Base-by-base conservation (phyloP, 352 stramenopile species). In the Globisporangium mamillatum region DNA sequence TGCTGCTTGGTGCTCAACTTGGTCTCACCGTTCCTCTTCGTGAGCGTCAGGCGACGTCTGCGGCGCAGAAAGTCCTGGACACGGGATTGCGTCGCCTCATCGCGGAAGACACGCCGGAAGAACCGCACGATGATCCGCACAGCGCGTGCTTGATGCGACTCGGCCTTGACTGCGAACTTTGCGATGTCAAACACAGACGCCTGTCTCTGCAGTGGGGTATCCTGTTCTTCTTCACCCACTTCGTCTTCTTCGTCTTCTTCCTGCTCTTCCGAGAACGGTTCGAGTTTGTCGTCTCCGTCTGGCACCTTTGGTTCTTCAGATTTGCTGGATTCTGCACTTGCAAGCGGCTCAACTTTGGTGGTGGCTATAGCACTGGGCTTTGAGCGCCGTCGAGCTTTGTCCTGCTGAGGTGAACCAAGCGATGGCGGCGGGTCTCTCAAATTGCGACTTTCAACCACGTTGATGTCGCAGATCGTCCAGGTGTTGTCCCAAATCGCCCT, bases 121-220 rank as follows among this genome's bases (percentile, higher is more conserved):
- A 91, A 91, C 12, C 78, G 74, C 4, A 84, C 74, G 54, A 91
- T 89, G 59, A 89, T 89, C n/a, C 70, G 63, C 4, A 80, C 80
- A 3, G 80, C 82, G 12, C 74, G 73, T n/a, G 72, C 56, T 56
- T 82, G 78, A 4, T 67, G 60, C n/a, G 71, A 60, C 29, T 80
- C 69, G 6, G 68, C 68, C 5, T 56, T 62, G 20, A 25, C 20
- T 14, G 55, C 18, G 27, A 72, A 67, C n/a, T 7, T 53, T 3
- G 24, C 46, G n/a, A 63, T 41, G n/a, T 69, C 29, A 34, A 60
- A 60, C 5, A 59, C 56, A 9, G 44, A 63, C 1, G 24, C 18
- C 20, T 65, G 54, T 18, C 29, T 46, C 1, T 53, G 52, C 46
- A 64, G 48, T 1, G 25, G 9, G 14, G 2, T 44, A 4, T 46